phyloP scores from a whole-genome alignment of 768 basidiomycete species.

The Collybia nuda region DNA sequence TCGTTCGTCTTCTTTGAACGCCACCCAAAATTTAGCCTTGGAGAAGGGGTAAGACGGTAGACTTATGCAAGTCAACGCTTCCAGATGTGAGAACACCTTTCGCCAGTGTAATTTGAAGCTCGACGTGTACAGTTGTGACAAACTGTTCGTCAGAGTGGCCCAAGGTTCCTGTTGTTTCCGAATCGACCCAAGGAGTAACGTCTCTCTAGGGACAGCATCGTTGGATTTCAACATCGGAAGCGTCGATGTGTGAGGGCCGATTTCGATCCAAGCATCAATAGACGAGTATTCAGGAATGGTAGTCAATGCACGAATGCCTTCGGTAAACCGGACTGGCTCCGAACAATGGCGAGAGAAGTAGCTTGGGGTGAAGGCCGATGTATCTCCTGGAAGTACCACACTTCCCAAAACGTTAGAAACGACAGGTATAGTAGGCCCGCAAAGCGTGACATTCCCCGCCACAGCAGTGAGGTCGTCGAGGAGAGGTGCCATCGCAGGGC shows the following conservation, averaged over 20 bases:
- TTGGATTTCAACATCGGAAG: conserved; percentile 56
- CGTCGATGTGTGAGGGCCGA: conserved; percentile 61
- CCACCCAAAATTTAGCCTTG: conserved; percentile 55
- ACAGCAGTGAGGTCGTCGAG: conserved; percentile 45
- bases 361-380: conserved; percentile 39
- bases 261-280: conserved; percentile 59
- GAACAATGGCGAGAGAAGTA: conserved; percentile 63
- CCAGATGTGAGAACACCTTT: conserved; percentile 46
- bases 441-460: conserved; percentile 34
- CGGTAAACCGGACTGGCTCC: conserved; percentile 56
- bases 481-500: conserved; percentile 59
- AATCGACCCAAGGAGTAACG: conserved; percentile 49
- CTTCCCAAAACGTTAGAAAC: conserved; percentile 61
- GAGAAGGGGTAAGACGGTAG: conserved; percentile 68
- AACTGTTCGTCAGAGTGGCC: conserved; percentile 40
- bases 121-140: conserved; percentile 49
- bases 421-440: conserved; percentile 54
- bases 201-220: conserved; percentile 25
- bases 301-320: conserved; percentile 44
- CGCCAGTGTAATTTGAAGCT: conserved; percentile 51
- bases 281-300: conserved; percentile 20
- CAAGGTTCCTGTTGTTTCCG: conserved; percentile 43
- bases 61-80: conserved; percentile 39
- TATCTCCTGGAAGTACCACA: conserved; percentile 53
- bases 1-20: conserved; percentile 31